Percentiles rank a stretch among this genome's conserved stretches.
Evolutionary conservation across 2,329 filamentous ascomycete genomes (phyloP).

Genomic region (Diaporthe caulivora): DNA sequence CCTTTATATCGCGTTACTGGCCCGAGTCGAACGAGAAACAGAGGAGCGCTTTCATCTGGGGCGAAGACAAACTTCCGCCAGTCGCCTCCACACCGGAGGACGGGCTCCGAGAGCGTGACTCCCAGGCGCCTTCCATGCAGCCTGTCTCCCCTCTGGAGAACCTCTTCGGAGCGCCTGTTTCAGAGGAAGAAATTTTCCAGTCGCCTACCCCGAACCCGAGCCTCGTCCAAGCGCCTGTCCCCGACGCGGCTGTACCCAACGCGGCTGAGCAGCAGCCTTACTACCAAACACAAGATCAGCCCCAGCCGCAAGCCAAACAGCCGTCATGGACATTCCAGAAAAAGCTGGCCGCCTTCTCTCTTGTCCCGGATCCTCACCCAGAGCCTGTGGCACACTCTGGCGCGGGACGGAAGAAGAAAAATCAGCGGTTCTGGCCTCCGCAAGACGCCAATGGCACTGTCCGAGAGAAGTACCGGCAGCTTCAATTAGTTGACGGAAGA

Average conservation of each 20-base stretch:
- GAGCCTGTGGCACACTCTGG: neutral
- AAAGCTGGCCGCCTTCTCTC: neutral
- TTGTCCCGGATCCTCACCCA: neutral
- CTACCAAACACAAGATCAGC: neutral
- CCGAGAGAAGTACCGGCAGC: neutral
- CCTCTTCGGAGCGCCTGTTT: too few relatives aligned
- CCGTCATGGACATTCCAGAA: neutral
- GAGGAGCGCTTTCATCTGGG: too few relatives aligned
- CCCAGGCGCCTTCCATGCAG: too few relatives aligned
- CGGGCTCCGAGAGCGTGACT: too few relatives aligned
- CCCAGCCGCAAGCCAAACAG: neutral
- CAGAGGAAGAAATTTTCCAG: too few relatives aligned
- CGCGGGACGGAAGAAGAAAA: neutral
- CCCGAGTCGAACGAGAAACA: too few relatives aligned
- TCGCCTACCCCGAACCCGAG: too few relatives aligned
- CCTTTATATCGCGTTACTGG: too few relatives aligned
- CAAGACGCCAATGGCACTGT: accelerated
- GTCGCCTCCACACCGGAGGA: too few relatives aligned
- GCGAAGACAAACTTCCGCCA: too few relatives aligned
- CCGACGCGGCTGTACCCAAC: neutral
- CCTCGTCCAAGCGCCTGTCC: neutral
- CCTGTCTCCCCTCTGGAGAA: too few relatives aligned
- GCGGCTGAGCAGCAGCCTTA: neutral
- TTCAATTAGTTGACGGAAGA: neutral
- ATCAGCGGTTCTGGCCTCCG: neutral